These are phyloP conservation scores for Colletotrichum lini DNA, from an alignment of 2,329 filamentous ascomycete genomes.

Conservation along the genomic window DNA sequence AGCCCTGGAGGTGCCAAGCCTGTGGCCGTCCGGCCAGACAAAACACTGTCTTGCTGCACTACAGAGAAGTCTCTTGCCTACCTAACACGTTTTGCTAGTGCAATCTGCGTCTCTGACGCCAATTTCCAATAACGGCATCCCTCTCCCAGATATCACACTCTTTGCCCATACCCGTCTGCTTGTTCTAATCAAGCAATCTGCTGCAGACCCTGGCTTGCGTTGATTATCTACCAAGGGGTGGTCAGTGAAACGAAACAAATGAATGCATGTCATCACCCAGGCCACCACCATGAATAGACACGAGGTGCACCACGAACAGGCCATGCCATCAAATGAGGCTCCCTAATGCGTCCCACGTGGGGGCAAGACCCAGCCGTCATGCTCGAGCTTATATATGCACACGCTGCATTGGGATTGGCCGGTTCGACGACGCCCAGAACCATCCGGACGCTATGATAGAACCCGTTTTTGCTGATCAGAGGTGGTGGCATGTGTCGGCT, in stretches of 20 bases:
- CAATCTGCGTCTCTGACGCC: slow-evolving; percentile 32
- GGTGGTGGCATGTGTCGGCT: not conserved
- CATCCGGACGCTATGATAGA: not conserved
- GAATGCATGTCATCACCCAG: slow-evolving; percentile 22
- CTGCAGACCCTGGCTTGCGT: not conserved
- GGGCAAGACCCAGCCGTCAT: slow-evolving; percentile 7
- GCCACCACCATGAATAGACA: slow-evolving; percentile 27
- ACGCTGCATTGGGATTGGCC: not conserved
- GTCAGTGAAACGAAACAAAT: slow-evolving; percentile 33
- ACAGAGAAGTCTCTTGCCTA: not conserved
- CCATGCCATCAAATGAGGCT: slow-evolving; percentile 40
- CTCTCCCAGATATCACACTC: slow-evolving; percentile 7
- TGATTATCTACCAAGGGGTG: not conserved
- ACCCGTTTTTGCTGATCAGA: not conserved
- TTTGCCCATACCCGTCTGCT: slow-evolving; percentile 5
- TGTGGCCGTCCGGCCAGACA: slow-evolving; percentile 9
- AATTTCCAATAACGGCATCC: slow-evolving; percentile 31
- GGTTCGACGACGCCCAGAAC: not conserved
- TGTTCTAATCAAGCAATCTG: slow-evolving; percentile 22
- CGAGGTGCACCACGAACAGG: slow-evolving; percentile 22
- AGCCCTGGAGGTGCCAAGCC: slow-evolving; percentile 23
- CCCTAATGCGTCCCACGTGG: slow-evolving; percentile 38
- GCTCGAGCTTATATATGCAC: slow-evolving; percentile 34
- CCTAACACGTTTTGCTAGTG: slow-evolving; percentile 8
- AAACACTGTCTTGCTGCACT: not conserved